phyloP scores from a whole-genome alignment of 129 eudicot genomes.

The Escallonia rubra region DNA sequence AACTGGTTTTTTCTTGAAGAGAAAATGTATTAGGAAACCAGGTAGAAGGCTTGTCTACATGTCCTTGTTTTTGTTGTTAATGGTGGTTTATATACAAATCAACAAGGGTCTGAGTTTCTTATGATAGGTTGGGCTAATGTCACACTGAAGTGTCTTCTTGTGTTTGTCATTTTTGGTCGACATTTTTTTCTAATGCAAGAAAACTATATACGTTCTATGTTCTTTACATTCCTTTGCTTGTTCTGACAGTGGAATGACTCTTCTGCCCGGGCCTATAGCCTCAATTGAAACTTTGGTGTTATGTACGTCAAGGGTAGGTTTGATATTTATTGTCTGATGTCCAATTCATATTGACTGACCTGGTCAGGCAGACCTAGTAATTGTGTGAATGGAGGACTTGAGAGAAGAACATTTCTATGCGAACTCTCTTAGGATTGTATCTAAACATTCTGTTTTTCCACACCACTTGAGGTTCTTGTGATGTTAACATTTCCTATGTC shows the following conservation, averaged over 20 bases:
- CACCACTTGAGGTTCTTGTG: not conserved
- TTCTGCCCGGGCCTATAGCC: conserved; percentile 19
- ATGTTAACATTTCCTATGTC: not conserved
- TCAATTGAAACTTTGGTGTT: not conserved
- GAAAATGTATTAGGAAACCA: not conserved
- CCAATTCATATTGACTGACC: conserved; percentile 3
- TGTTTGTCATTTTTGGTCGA: conserved; percentile 39
- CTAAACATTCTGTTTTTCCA: not conserved
- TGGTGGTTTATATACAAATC: conserved; percentile 21
- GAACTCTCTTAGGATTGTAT: not conserved
- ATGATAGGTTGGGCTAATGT: conserved; percentile 14
- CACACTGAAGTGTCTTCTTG: conserved; percentile 19
- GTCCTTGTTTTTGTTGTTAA: conserved; percentile 27
- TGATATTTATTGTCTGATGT: too few species aligned
- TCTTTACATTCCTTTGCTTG: conserved; percentile 6
- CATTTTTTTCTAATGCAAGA: conserved; percentile 19
- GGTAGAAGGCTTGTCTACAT: conserved; percentile 26
- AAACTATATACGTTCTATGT: conserved; percentile 19
- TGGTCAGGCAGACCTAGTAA: conserved; percentile 27
- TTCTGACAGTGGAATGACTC: conserved; percentile 20
- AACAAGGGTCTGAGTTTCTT: conserved; percentile 37
- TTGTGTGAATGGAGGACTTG: conserved; percentile 13
- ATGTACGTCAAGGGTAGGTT: too few species aligned
- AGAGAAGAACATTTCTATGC: not conserved
- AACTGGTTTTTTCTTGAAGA: not conserved